Conservation (phyloP, 148 eudicot species). For the Camellia lanceoleosa region DNA sequence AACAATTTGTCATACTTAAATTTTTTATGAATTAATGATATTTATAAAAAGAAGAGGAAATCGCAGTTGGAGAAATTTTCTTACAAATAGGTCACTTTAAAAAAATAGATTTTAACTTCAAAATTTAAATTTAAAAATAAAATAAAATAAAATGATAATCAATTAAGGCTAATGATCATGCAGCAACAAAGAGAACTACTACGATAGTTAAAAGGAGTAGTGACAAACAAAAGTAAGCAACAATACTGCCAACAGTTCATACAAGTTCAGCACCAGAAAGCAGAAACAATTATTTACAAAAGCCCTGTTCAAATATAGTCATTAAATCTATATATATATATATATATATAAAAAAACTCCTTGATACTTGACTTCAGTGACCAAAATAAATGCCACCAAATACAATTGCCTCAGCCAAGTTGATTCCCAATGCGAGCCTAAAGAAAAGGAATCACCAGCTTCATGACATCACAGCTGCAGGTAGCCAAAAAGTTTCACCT, state of each 20-base stretch:
- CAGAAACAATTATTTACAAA: background rate
- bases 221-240: background rate
- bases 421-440: background rate
- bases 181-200: background rate
- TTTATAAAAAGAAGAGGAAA: no score
- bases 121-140: no score
- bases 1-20: no score
- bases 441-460: constrained; percentile 1
- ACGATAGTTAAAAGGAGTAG: constrained; percentile 6
- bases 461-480: background rate
- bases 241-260: background rate
- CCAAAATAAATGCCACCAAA: background rate
- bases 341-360: no score
- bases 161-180: no score
- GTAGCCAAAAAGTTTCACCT: constrained; percentile 1
- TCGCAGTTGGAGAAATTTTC: no score
- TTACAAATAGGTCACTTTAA: no score
- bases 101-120: no score
- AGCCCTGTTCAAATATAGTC: background rate
- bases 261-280: background rate
- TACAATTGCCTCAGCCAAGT: background rate
- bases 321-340: no score
- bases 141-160: no score
- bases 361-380: background rate
- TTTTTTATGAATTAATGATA: no score